A percentile compares a stretch with the other conserved stretches of the same genome.
Evolutionary conservation across 352 stramenopile species (phyloP).

Genomic region (Phytophthora rubi): DNA sequence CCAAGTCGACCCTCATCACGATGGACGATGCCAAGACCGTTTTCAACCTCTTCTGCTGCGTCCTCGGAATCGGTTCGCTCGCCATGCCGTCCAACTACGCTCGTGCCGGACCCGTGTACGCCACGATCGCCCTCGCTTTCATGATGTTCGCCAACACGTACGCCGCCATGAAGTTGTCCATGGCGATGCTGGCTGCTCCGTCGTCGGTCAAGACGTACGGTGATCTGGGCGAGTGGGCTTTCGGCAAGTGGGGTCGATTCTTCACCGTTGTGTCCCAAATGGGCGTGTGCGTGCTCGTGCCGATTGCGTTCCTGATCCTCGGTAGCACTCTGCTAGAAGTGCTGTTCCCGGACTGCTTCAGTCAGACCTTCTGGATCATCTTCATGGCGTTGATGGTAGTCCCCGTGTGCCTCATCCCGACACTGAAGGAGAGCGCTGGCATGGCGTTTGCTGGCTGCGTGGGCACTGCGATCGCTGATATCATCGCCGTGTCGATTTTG

Average conservation of each 20-base stretch:
- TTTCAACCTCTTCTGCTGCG: constrained; percentile 35
- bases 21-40: constrained; percentile 24
- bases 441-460: constrained; percentile 25
- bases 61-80: constrained; percentile 26
- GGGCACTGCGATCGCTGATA: constrained; percentile 30
- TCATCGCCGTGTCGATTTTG: constrained; percentile 21
- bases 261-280: constrained; percentile 31
- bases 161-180: constrained; percentile 32
- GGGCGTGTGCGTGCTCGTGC: constrained; percentile 29
- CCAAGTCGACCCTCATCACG: constrained; percentile 10
- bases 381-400: constrained; percentile 32
- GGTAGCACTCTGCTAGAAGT: constrained; percentile 28
- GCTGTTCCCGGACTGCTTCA: constrained; percentile 29
- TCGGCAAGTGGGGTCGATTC: constrained; percentile 29
- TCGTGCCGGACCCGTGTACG: constrained; percentile 23
- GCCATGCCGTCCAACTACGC: constrained; percentile 36
- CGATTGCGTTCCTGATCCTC: constrained; percentile 26
- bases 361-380: constrained; percentile 35
- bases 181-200: constrained; percentile 28
- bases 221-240: constrained; percentile 27
- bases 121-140: constrained; percentile 22
- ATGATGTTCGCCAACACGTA: constrained; percentile 37
- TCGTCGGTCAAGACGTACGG: constrained; percentile 31
- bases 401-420: constrained; percentile 25
- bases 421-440: constrained; percentile 25